Percentiles rank a stretch among this genome's conserved stretches.
Conservation (phyloP, 805 yeast species). For the Starmerella geochares region DNA sequence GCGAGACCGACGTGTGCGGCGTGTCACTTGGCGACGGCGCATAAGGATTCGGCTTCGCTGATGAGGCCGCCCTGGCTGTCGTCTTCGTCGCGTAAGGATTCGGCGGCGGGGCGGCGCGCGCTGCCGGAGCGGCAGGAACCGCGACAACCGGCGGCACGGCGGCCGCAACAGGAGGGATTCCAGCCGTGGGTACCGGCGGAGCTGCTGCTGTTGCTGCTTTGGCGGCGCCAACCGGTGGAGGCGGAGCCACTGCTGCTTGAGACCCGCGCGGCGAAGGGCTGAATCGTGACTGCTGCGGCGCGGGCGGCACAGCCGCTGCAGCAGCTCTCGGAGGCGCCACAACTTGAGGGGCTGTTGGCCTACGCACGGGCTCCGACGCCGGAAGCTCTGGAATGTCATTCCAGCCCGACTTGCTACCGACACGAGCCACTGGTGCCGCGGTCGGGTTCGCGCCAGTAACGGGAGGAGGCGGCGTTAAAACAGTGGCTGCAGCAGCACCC, state of each 20-base stretch:
- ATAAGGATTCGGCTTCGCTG: conserved; percentile 22
- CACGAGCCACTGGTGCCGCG: conserved; percentile 11
- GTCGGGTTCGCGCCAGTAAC: conserved; percentile 9
- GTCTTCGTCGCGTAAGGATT: conserved; percentile 34
- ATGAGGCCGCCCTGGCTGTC: conserved; percentile 16
- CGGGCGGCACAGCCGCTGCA: conserved; percentile 5
- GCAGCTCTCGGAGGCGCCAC: conserved; percentile 12
- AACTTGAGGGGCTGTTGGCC: conserved; percentile 23
- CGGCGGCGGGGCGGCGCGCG: conserved; percentile 25
- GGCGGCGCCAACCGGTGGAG: neutral
- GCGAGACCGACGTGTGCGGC: conserved; percentile 1
- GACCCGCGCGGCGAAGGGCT: conserved; percentile 19
- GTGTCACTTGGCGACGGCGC: conserved; percentile 24
- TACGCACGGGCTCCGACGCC: conserved; percentile 13
- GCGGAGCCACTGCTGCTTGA: conserved; percentile 29
- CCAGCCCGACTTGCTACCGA: conserved; percentile 23
- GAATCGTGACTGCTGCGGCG: neutral
- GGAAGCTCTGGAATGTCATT: conserved; percentile 26
- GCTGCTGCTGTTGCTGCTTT: conserved; percentile 7
- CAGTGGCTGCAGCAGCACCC: conserved; percentile 20
- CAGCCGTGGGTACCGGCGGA: conserved; percentile 45
- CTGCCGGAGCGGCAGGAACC: conserved; percentile 9
- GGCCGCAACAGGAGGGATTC: conserved; percentile 47
- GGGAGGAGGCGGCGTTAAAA: conserved; percentile 21
- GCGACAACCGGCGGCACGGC: conserved; percentile 35